Percentiles rank a stretch among this genome's conserved stretches.
phyloP scores from a whole-genome alignment of 495 filamentous ascomycete species.

The Tuber brumale region DNA sequence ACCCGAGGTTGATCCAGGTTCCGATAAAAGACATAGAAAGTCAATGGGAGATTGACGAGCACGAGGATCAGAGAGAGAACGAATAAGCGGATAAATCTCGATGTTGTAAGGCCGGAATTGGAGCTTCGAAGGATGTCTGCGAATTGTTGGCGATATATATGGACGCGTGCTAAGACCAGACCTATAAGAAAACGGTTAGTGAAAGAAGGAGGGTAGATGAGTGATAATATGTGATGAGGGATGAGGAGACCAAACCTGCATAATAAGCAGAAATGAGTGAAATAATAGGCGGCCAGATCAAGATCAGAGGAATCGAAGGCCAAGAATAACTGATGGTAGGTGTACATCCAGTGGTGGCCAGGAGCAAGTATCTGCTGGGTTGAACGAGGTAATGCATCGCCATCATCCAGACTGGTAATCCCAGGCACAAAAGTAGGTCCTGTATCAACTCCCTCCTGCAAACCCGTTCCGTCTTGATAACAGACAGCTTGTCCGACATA shows the following conservation, averaged over 20 bases:
- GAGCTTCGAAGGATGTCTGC: slow-evolving; percentile 52
- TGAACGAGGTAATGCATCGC: slow-evolving; percentile 64
- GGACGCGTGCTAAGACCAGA: slow-evolving; percentile 61
- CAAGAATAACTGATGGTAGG: slow-evolving; percentile 61
- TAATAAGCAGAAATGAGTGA: slow-evolving; percentile 59
- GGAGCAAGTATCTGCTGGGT: slow-evolving; percentile 63
- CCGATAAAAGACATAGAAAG: slow-evolving; percentile 54
- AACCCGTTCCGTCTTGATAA: slow-evolving; percentile 51
- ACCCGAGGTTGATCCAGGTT: slow-evolving; percentile 49
- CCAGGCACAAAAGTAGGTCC: slow-evolving; percentile 64
- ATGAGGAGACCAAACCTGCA: slow-evolving; percentile 55
- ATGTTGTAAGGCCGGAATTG: slow-evolving; percentile 55
- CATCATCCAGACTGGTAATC: slow-evolving; percentile 60
- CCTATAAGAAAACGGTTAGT: slow-evolving; percentile 45
- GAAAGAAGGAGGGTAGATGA: slow-evolving; percentile 7
- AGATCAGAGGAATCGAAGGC: slow-evolving; percentile 59
- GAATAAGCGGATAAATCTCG: slow-evolving; percentile 73
- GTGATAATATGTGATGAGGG: slow-evolving; percentile 22
- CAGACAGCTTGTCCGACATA: slow-evolving; percentile 59
- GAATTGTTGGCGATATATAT: slow-evolving; percentile 59
- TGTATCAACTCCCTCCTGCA: slow-evolving; percentile 51
- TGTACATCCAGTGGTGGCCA: slow-evolving; percentile 66
- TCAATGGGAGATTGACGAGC: slow-evolving; percentile 58
- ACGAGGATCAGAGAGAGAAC: slow-evolving; percentile 63
- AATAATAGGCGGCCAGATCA: slow-evolving; percentile 61